Base-by-base conservation (phyloP, 2,329 filamentous ascomycete genomes). In the Ceratocystis ficicola region DNA sequence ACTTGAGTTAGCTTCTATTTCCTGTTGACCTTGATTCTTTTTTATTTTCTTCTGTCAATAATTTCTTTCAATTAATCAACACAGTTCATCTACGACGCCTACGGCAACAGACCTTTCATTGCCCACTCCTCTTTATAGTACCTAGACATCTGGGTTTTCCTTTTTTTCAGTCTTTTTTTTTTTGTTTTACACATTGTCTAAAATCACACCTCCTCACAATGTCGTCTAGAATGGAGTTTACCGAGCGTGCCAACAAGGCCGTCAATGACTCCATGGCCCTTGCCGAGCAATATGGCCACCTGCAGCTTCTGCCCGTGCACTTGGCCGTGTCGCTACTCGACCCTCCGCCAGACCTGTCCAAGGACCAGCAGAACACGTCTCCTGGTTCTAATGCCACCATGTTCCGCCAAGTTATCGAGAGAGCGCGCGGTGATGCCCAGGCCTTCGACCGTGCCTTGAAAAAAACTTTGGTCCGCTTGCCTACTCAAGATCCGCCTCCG, bases 401-500 rank as follows among this genome's bases (percentile, higher is more conserved):
- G 65, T 95, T 97, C 80, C 86, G 90, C 70, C 94, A 99, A 77
- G 93, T 96, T 66, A 81, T 99, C 69, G 93, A 99, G 77, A 86
- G 89, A 72, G 93, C 94, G 62, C 89, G 95, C 77, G 94, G 94
- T 73, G 94, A 99, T 74, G 83, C 89, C 62, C 93, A 97, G 76
- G 80, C 88, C 52, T 87, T 97, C 72, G 90, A 95, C 73, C 85
- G 94, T 71, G 82, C 90, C 12, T 82, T 99, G 72, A 97, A 97
- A 82, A 96, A 95, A 81, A 82, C 81, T 22, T 81, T 99, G 69
- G 93, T 97, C 67, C 88, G 94, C 66, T 80, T 96, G 71, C 93
- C 94, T 3, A 95, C 89, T 73, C 94, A 99, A 78, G 90, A 96
- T 71, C 94, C 94, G 15, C 92, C 94, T 12, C 94, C 94, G 68